phyloP scores from a whole-genome alignment of 192 early-diverging fungal genomes.

The Gigaspora rosea region DNA sequence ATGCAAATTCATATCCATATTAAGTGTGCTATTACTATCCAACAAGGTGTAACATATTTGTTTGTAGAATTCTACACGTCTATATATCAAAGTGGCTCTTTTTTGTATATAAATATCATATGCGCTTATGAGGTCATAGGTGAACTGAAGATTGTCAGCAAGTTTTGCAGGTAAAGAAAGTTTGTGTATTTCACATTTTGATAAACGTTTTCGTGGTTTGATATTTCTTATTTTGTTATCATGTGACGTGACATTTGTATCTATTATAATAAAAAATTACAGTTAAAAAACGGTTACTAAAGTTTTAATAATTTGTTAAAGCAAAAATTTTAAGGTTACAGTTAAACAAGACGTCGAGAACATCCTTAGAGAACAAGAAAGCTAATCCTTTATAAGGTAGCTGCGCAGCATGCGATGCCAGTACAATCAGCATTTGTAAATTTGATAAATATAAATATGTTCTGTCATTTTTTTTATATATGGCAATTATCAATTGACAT shows the following conservation, averaged over 20 bases:
- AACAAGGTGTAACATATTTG: background rate
- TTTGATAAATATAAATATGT: no score
- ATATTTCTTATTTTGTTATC: background rate
- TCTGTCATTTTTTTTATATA: no score
- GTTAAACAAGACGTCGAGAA: no score
- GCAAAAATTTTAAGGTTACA: background rate
- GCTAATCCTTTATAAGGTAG: no score
- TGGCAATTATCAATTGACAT: no score
- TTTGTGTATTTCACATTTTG: background rate
- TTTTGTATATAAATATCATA: conserved; percentile 9
- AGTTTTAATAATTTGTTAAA: background rate
- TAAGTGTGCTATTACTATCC: background rate
- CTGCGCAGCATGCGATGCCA: no score
- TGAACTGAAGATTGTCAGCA: background rate
- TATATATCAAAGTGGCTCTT: background rate
- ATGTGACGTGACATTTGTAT: background rate
- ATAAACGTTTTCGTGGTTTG: background rate
- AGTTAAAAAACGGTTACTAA: background rate
- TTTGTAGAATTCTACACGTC: background rate
- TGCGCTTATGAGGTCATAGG: background rate
- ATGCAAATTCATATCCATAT: background rate
- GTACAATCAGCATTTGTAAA: no score
- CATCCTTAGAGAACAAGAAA: no score
- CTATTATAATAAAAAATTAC: background rate
- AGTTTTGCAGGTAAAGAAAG: background rate